Evolutionary conservation across 2,329 filamentous ascomycete species (phyloP), one percentile per base, ranked within the genome.

Genomic region (Microcyclospora pomicola): DNA sequence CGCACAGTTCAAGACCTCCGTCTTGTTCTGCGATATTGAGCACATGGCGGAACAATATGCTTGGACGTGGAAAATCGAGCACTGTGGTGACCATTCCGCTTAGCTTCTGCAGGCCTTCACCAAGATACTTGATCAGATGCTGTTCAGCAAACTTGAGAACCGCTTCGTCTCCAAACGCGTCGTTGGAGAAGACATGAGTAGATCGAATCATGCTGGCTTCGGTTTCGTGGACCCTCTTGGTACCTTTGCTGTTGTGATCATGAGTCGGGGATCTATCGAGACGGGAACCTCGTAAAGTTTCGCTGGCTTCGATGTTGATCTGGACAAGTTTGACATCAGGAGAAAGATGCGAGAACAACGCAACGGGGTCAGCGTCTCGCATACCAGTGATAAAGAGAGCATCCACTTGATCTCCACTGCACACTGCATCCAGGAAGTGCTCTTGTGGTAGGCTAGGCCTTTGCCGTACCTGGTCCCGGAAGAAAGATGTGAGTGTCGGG

Each of bases 361-460:
- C 59, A 9, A 77, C 62, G 0, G 75, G 75, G 5, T 72, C 67
- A 34, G 71, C 58, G 35, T 80, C 75, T 61, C 73, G 69, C 69
- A 78, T 71, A 0, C 74, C 75, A 0, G 74, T 79, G 45, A 81
- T 69, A 0, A 80, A 40, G 32, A 80, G 55, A 34, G 77, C 71
- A 39, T 77, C 68, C 2, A 63, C 58, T 51, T 63, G 62, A 35
- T 9, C 43, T 5, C 62, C 59, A 10, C 43, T 39, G 27, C 57
- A 13, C 2, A 77, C 66, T 2, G 68, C 53, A 15, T 60, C 41
- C 31, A 69, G 37, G 42, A 77, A 76, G 48, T 71, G 62, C 38
- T 73, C 64, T 44, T 71, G 55, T 44, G 57, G 68, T 12, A 77
- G 57, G 30, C 34, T 45, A 42, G 71, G 69, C 31, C 59, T 58